Conservation (phyloP, 345 rosid genomes). For the Clarkia xantiana region DNA sequence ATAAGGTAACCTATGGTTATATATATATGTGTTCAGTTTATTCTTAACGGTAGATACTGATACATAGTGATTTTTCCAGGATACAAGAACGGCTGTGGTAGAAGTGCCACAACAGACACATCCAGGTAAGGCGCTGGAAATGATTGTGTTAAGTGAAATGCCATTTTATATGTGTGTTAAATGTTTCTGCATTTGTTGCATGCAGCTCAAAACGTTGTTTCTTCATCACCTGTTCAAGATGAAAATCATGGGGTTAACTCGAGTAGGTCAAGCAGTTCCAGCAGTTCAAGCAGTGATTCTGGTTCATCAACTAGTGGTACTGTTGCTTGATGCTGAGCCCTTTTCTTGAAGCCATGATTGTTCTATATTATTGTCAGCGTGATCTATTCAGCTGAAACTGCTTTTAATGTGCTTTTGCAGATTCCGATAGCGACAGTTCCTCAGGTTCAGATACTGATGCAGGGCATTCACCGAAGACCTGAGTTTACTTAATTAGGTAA, state of each 20-base stretch:
- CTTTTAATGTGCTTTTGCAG: background rate
- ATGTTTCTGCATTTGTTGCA: constrained; percentile 6
- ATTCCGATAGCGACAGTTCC: constrained; percentile 8
- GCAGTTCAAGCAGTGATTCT: constrained; percentile 93
- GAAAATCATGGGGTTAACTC: constrained; percentile 47
- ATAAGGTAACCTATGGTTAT: constrained; percentile 31
- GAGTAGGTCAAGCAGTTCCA: constrained; percentile 85
- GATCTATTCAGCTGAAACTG: background rate
- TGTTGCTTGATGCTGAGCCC: background rate
- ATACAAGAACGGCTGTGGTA: constrained; percentile 24
- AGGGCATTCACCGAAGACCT: constrained; percentile 26
- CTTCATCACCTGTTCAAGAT: constrained; percentile 37
- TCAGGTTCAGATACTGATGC: constrained; percentile 88
- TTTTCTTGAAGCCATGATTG: background rate
- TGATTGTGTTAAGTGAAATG: background rate
- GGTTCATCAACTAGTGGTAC: constrained; percentile 97
- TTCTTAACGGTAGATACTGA: constrained; percentile 1
- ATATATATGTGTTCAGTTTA: constrained; percentile 2
- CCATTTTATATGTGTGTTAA: constrained; percentile 1
- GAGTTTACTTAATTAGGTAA: constrained; percentile 13
- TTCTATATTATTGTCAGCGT: background rate
- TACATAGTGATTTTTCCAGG: constrained; percentile 24
- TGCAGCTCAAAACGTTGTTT: constrained; percentile 43
- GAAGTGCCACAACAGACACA: constrained; percentile 40
- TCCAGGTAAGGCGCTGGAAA: constrained; percentile 30